Percentiles rank a stretch among this genome's conserved stretches.
These are phyloP conservation scores for Fusarium tanahbumbuense DNA, from an alignment of 2,329 filamentous ascomycete species.

Conservation along the genomic window DNA sequence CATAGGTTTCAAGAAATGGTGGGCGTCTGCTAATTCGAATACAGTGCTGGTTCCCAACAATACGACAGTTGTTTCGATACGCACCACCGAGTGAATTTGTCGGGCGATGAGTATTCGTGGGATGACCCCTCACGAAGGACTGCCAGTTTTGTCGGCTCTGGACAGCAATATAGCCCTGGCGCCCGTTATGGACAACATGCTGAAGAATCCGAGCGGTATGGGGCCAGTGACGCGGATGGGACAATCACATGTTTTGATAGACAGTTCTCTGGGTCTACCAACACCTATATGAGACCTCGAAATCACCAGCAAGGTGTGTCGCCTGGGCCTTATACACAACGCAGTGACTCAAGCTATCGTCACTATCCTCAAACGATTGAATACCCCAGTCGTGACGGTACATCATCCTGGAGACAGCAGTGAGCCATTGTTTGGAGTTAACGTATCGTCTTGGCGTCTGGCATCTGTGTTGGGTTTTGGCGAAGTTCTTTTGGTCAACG, in stretches of 20 bases:
- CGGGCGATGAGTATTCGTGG: neutral
- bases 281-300: neutral
- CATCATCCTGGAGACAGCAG: neutral
- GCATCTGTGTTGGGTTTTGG: neutral
- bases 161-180: neutral
- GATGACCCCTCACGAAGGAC: conserved; percentile 9
- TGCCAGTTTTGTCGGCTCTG: conserved; percentile 5
- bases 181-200: neutral
- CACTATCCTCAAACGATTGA: neutral
- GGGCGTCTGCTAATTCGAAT: conserved; percentile 1
- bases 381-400: neutral
- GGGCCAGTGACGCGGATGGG: neutral
- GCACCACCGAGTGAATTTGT: conserved; percentile 1
- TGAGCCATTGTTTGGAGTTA: neutral
- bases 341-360: neutral
- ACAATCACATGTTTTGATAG: conserved; percentile 12
- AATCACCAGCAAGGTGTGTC: neutral
- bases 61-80: neutral
- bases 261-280: neutral
- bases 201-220: neutral
- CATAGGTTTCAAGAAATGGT: neutral
- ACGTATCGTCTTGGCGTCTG: neutral
- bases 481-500: neutral
- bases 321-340: neutral
- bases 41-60: neutral